Conservation (phyloP, 768 basidiomycete genomes). For the Tulasnella sp. region DNA sequence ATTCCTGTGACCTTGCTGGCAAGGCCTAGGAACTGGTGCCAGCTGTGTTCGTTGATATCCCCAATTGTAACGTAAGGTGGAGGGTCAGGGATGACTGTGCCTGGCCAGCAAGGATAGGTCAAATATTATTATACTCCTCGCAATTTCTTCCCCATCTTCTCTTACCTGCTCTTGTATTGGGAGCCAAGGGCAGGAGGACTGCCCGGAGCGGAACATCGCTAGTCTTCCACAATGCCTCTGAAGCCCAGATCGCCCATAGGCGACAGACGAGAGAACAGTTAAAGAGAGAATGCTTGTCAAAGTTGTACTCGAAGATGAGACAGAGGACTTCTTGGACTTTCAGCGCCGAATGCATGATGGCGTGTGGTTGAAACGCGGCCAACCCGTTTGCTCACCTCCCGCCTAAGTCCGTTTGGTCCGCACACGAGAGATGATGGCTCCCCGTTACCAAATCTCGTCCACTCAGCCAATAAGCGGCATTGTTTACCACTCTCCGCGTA, state of each 20-base stretch:
- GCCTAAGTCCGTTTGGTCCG: too few species aligned
- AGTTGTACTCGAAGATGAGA: background rate
- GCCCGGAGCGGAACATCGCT: background rate
- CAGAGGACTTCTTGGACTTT: background rate
- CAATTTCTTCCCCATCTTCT: background rate
- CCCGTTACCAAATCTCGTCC: too few species aligned
- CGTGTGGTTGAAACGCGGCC: too few species aligned
- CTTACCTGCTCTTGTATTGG: too few species aligned
- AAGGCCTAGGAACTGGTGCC: background rate
- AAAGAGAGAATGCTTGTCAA: background rate
- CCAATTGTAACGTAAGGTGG: too few species aligned
- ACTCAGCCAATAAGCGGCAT: too few species aligned
- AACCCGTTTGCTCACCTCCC: too few species aligned
- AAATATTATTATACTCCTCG: too few species aligned
- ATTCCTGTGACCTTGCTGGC: background rate
- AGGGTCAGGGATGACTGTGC: too few species aligned
- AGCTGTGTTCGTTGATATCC: background rate
- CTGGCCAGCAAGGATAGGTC: too few species aligned
- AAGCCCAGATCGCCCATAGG: background rate
- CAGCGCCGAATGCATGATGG: background rate
- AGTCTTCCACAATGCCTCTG: background rate
- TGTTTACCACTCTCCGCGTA: too few species aligned
- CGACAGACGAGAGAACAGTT: background rate
- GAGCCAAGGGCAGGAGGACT: background rate
- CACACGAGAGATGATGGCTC: too few species aligned